Percentiles rank a stretch among this genome's conserved stretches.
Conservation (phyloP, 768 basidiomycete genomes). For the Piloderma croceum region DNA sequence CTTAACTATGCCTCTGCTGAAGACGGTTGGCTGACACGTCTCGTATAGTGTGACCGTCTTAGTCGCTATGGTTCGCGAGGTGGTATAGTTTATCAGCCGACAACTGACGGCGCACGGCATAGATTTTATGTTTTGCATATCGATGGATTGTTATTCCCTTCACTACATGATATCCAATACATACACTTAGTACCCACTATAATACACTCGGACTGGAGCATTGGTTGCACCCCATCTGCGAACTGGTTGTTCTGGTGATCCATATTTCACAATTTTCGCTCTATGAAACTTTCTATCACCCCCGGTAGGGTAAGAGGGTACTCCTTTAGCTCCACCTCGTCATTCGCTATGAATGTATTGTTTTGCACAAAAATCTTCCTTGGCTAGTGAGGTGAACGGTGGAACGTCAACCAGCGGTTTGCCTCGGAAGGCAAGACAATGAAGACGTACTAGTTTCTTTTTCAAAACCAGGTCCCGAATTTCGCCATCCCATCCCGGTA, state of each 20-base stretch:
- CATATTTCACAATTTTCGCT: conserved; percentile 45
- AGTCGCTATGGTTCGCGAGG: conserved; percentile 64
- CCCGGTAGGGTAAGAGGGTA: conserved; percentile 71
- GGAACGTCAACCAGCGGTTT: not conserved
- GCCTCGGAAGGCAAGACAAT: not conserved
- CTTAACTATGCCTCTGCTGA: conserved; percentile 1
- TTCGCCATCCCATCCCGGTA: conserved; percentile 65
- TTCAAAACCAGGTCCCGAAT: conserved; percentile 71
- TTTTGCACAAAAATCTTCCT: conserved; percentile 84
- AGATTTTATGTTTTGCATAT: conserved; percentile 11
- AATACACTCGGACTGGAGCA: not conserved
- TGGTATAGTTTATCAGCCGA: conserved; percentile 36
- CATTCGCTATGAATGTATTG: conserved; percentile 63
- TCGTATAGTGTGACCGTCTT: conserved; percentile 60
- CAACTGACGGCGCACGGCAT: no score
- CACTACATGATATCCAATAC: not conserved
- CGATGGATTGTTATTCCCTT: no score
- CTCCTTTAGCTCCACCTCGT: conserved; percentile 70
- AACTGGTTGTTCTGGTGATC: not conserved
- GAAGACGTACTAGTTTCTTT: conserved; percentile 63
- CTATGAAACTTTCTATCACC: conserved; percentile 77
- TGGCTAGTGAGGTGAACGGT: conserved; percentile 41
- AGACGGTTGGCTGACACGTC: conserved; percentile 12
- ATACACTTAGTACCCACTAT: not conserved
- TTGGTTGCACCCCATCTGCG: not conserved